Evolutionary conservation across 768 basidiomycete species (phyloP).

Genomic region (Neoboletus subvelutipes): DNA sequence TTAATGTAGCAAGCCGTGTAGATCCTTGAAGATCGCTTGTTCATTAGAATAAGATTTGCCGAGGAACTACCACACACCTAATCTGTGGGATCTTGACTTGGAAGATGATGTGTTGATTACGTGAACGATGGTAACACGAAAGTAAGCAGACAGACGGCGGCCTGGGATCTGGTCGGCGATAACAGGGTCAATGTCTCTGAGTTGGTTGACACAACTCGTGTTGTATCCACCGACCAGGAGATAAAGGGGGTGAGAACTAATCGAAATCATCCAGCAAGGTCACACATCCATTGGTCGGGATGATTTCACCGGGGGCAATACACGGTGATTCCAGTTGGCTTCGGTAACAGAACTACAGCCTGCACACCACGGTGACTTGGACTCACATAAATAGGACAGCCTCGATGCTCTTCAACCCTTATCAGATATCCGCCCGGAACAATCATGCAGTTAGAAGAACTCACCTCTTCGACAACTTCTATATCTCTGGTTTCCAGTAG

Average conservation of each 20-base stretch:
- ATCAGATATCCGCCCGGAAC: neutral
- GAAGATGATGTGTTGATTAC: too few relatives aligned
- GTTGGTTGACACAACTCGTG: too few relatives aligned
- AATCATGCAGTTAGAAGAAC: constrained; percentile 7
- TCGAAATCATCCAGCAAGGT: neutral
- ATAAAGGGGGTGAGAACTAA: too few relatives aligned
- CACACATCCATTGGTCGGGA: too few relatives aligned
- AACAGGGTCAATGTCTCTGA: too few relatives aligned
- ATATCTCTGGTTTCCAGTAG: neutral
- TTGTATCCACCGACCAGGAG: too few relatives aligned
- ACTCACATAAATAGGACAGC: neutral
- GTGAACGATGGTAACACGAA: too few relatives aligned
- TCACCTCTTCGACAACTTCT: neutral
- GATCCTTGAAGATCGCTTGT: too few relatives aligned
- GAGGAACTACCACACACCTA: too few relatives aligned
- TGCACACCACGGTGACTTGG: neutral
- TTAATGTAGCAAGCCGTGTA: neutral
- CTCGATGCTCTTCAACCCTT: neutral
- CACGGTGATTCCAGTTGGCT: neutral
- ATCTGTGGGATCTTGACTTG: too few relatives aligned
- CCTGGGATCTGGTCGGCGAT: too few relatives aligned
- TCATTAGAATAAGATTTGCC: neutral
- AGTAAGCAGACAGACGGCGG: too few relatives aligned
- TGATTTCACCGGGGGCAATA: neutral
- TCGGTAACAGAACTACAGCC: neutral